Conservation (phyloP, 441 rosid species). For the Sinapis alba region DNA sequence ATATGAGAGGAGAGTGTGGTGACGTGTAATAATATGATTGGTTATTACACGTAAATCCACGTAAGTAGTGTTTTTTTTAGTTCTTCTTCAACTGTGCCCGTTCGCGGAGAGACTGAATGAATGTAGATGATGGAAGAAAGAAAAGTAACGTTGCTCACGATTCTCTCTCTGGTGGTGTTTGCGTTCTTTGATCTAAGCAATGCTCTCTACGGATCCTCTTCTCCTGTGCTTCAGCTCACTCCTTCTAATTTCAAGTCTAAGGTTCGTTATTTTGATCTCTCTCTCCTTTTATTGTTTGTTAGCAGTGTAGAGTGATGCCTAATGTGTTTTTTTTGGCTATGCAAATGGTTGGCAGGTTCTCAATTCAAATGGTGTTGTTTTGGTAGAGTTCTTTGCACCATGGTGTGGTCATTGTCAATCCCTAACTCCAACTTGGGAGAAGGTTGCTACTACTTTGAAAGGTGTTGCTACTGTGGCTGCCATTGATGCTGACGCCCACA, state of each 20-base stretch:
- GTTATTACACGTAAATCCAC: constrained; percentile 47
- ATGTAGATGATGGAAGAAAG: constrained; percentile 16
- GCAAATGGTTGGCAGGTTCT: constrained; percentile 56
- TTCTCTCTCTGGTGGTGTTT: constrained; percentile 35
- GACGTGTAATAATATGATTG: constrained; percentile 59
- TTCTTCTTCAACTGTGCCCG: constrained; percentile 8
- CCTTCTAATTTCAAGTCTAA: constrained; percentile 92
- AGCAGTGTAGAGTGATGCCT: background rate
- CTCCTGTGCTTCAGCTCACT: constrained; percentile 85
- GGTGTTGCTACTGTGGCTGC: constrained; percentile 94
- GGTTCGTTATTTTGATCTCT: constrained; percentile 42
- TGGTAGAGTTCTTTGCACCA: constrained; percentile 93
- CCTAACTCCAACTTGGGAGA: constrained; percentile 88
- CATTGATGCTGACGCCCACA: constrained; percentile 87
- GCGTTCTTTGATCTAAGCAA: constrained; percentile 37
- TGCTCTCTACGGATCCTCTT: constrained; percentile 80
- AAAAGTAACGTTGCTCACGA: constrained; percentile 30
- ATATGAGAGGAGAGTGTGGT: constrained; percentile 1
- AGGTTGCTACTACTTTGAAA: constrained; percentile 73
- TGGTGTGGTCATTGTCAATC: constrained; percentile 98
- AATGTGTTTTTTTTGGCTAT: background rate
- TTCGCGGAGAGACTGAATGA: background rate
- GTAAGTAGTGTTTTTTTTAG: background rate
- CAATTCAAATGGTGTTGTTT: constrained; percentile 73
- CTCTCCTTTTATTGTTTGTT: background rate